These are phyloP conservation scores for Paecilomyces niveus DNA, from an alignment of 2,329 filamentous ascomycete species.

Conservation along the genomic window DNA sequence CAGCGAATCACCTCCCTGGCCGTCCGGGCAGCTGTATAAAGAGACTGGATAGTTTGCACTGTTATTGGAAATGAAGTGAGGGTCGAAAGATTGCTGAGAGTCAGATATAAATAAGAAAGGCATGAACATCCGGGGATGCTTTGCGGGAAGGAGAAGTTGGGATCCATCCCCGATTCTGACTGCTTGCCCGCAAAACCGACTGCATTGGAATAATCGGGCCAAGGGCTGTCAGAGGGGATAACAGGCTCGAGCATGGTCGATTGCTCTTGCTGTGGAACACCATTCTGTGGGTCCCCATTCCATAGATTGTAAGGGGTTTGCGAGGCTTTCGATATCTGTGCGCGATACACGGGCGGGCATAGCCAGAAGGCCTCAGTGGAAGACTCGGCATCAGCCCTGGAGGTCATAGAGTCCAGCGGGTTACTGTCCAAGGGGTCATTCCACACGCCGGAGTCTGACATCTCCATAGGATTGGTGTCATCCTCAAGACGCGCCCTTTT, in stretches of 20 bases:
- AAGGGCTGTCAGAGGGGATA: conserved; percentile 24
- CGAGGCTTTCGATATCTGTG: conserved; percentile 10
- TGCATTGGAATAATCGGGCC: conserved; percentile 36
- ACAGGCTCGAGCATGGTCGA: conserved; percentile 17
- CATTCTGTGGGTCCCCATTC: background rate
- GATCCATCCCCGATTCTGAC: conserved; percentile 5
- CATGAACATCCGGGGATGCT: conserved; percentile 26
- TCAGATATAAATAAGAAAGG: conserved; percentile 37
- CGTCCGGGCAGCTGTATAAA: conserved; percentile 36
- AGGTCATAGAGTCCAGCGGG: conserved; percentile 10
- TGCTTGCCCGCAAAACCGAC: conserved; percentile 12
- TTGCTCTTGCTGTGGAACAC: conserved; percentile 10
- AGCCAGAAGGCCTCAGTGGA: conserved; percentile 18
- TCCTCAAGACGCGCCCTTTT: conserved; percentile 28
- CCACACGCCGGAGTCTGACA: conserved; percentile 12
- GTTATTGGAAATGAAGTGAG: conserved; percentile 37
- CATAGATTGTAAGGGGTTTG: background rate
- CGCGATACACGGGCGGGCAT: conserved; percentile 20
- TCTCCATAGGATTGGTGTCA: conserved; percentile 7
- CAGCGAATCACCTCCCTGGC: conserved; percentile 37
- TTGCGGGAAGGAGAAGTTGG: conserved; percentile 16
- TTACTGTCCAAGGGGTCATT: conserved; percentile 13
- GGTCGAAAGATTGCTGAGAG: conserved; percentile 35
- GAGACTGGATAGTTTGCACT: conserved; percentile 35
- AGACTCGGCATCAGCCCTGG: conserved; percentile 7